phyloP scores from a whole-genome alignment of 441 rosid species.

The Daphne laureola region DNA sequence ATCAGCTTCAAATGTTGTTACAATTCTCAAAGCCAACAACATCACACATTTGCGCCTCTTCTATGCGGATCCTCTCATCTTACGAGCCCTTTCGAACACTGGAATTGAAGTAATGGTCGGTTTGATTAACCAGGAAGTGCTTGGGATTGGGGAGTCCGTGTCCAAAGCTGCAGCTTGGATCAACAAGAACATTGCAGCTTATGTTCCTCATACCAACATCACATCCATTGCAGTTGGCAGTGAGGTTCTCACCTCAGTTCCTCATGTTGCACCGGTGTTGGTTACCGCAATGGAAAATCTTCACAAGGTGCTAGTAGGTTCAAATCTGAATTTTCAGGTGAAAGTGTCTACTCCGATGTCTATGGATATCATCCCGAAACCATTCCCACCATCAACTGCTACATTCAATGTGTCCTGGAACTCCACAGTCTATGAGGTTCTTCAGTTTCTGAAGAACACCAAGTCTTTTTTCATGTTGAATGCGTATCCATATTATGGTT shows the following conservation, averaged over 20 bases:
- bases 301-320: constrained; percentile 72
- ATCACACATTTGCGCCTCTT: constrained; percentile 77
- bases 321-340: constrained; percentile 57
- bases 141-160: constrained; percentile 59
- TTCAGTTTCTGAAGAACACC: constrained; percentile 75
- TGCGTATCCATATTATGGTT: constrained; percentile 81
- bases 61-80: constrained; percentile 60
- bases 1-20: constrained; percentile 44
- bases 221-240: constrained; percentile 83
- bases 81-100: constrained; percentile 66
- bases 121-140: constrained; percentile 54
- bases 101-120: constrained; percentile 72
- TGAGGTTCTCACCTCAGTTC: constrained; percentile 62
- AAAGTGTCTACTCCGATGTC: constrained; percentile 72
- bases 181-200: constrained; percentile 65
- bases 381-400: constrained; percentile 83
- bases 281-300: constrained; percentile 68
- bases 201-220: constrained; percentile 71
- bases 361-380: constrained; percentile 64
- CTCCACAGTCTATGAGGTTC: constrained; percentile 57
- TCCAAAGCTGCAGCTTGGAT: constrained; percentile 74
- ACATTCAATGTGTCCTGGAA: constrained; percentile 64
- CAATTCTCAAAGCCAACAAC: constrained; percentile 43
- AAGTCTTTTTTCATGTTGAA: constrained; percentile 69
- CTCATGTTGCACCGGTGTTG: constrained; percentile 57